Evolutionary conservation across 352 stramenopile species (phyloP).

Genomic region (Globisporangium nagaii): DNA sequence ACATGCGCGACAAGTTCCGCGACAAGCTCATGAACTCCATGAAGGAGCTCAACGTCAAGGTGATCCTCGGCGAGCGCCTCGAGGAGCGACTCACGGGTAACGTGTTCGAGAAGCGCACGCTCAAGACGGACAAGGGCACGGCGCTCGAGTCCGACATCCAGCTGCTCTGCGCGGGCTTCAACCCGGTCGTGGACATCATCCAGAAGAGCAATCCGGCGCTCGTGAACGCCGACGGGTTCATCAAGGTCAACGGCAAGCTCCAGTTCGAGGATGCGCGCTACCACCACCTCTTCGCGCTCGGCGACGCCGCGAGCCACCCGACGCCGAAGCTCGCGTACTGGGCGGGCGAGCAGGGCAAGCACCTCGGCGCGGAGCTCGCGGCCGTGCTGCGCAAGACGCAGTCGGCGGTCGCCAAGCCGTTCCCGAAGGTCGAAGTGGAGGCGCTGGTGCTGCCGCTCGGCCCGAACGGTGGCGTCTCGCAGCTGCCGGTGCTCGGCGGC

Average conservation of each 20-base stretch:
- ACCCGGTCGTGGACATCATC: constrained; percentile 17
- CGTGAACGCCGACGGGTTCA: constrained; percentile 23
- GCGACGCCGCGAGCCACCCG: constrained; percentile 44
- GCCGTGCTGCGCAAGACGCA: constrained; percentile 21
- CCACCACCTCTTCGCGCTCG: constrained; percentile 43
- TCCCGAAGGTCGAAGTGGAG: constrained; percentile 18
- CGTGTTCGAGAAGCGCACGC: constrained; percentile 21
- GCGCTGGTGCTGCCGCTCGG: constrained; percentile 33
- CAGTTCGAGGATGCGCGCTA: constrained; percentile 42
- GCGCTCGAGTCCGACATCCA: constrained; percentile 43
- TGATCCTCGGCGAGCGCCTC: constrained; percentile 53
- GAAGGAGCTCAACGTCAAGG: constrained; percentile 31
- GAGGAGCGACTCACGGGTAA: constrained; percentile 28
- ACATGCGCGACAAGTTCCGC: constrained; percentile 49
- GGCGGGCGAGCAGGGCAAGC: constrained; percentile 36
- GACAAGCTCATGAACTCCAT: constrained; percentile 24
- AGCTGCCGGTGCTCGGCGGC: constrained; percentile 34
- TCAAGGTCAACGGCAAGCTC: constrained; percentile 43
- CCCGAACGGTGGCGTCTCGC: constrained; percentile 25
- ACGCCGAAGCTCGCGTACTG: constrained; percentile 40
- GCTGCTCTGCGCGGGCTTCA: constrained; percentile 34
- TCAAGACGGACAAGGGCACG: constrained; percentile 44
- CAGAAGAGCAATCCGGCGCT: constrained; percentile 31
- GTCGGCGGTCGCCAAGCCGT: constrained; percentile 19
- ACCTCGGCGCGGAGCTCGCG: constrained; percentile 26